Percentiles rank a stretch among this genome's conserved stretches.
Evolutionary conservation across 176 grass and related monocot genomes (phyloP).

Genomic region (Aegilops longissima): DNA sequence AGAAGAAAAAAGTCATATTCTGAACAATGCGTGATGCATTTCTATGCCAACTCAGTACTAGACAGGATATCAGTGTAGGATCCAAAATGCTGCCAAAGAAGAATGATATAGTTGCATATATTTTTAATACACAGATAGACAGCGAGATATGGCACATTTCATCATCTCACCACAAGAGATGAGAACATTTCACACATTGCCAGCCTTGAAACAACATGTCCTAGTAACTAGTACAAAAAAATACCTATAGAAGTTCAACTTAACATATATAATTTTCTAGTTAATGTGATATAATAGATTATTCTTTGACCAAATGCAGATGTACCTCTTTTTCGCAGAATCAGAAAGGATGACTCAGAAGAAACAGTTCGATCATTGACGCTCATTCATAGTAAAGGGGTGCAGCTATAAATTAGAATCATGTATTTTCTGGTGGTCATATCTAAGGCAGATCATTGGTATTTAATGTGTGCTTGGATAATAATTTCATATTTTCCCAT

Average conservation of each 20-base stretch:
- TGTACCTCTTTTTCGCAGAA: neutral
- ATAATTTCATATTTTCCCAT: neutral
- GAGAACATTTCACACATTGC: neutral
- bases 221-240: neutral
- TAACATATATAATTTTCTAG: neutral
- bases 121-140: neutral
- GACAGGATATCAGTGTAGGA: neutral
- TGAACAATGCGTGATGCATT: neutral
- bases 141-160: neutral
- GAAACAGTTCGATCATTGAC: neutral
- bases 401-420: neutral
- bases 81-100: neutral
- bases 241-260: neutral
- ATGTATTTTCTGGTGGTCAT: neutral
- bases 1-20: neutral
- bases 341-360: neutral
- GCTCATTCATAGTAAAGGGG: neutral
- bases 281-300: neutral
- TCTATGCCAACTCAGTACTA: neutral
- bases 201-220: neutral
- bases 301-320: neutral
- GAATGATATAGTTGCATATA: neutral
- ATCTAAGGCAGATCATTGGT: neutral
- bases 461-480: neutral
- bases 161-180: neutral